These are phyloP conservation scores for Podospora pseudocomata DNA, from an alignment of 495 filamentous ascomycete species.

Conservation along the genomic window DNA sequence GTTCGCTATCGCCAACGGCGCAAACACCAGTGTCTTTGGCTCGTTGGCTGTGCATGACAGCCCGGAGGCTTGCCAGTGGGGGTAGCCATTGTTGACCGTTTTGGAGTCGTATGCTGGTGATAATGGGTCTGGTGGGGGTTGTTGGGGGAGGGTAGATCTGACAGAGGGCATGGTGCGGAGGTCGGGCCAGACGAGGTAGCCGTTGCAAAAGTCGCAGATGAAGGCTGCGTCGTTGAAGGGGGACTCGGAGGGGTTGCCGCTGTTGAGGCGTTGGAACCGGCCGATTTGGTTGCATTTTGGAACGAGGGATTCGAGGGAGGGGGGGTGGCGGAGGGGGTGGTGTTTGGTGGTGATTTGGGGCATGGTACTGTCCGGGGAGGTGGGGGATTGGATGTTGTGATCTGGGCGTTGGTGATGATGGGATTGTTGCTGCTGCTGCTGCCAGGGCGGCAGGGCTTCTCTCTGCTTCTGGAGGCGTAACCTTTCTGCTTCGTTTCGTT, in stretches of 20 bases:
- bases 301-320: conserved; percentile 33
- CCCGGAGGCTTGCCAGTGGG: conserved; percentile 31
- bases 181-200: conserved; percentile 47
- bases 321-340: neutral
- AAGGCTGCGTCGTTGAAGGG: conserved; percentile 40
- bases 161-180: conserved; percentile 39
- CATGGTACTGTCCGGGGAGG: neutral
- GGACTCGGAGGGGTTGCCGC: conserved; percentile 6
- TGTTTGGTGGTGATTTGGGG: neutral
- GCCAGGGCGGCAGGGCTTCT: conserved; percentile 18
- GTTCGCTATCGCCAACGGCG: conserved; percentile 48
- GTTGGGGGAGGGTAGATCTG: conserved; percentile 21
- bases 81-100: conserved; percentile 20
- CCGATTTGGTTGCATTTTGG: conserved; percentile 40
- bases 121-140: neutral
- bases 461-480: conserved; percentile 13
- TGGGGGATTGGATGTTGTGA: conserved; percentile 7
- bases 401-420: neutral
- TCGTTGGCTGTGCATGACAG: conserved; percentile 23
- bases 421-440: conserved; percentile 13
- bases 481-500: conserved; percentile 23
- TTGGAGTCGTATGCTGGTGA: neutral
- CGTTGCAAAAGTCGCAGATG: conserved; percentile 50
- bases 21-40: conserved; percentile 45
- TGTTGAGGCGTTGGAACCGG: conserved; percentile 39